phyloP scores from a whole-genome alignment of 805 yeast species.

The Myxozyma vanderwaltii region DNA sequence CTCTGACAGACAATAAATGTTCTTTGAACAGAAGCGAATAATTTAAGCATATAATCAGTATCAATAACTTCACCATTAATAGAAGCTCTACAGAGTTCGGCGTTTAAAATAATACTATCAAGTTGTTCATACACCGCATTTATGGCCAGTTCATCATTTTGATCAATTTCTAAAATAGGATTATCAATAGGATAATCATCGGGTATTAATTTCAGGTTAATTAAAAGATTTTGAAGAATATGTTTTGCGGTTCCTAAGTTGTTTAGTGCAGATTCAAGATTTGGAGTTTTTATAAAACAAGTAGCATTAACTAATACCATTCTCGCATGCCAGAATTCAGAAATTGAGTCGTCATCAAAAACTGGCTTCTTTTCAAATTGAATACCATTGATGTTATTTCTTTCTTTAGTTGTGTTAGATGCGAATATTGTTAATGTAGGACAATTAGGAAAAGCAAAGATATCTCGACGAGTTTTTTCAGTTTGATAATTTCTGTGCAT shows the following conservation, averaged over 20 bases:
- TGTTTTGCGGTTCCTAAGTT: conserved; percentile 12
- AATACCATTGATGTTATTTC: not conserved
- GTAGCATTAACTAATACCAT: conserved; percentile 9
- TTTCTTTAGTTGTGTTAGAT: not conserved
- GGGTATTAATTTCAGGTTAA: not conserved
- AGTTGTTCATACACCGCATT: conserved; percentile 3
- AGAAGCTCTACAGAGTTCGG: conserved; percentile 8
- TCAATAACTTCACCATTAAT: conserved; percentile 13
- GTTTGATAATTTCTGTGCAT: too few species aligned
- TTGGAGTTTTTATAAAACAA: not conserved
- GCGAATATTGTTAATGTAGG: not conserved
- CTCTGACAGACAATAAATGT: not conserved
- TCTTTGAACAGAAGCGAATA: not conserved
- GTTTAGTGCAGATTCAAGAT: conserved; percentile 10
- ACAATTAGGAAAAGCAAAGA: not conserved
- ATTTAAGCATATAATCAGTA: not conserved
- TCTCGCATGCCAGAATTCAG: conserved; percentile 17
- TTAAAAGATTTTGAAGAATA: not conserved
- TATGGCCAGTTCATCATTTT: not conserved
- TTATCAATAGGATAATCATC: not conserved
- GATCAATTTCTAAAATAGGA: not conserved
- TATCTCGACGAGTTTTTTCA: not conserved
- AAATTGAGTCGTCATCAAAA: not conserved
- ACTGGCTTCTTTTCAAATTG: too few species aligned
- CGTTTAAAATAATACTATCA: conserved; percentile 3